Evolutionary conservation across 257 asterid genomes (phyloP).

Genomic region (Lavandula angustifolia): DNA sequence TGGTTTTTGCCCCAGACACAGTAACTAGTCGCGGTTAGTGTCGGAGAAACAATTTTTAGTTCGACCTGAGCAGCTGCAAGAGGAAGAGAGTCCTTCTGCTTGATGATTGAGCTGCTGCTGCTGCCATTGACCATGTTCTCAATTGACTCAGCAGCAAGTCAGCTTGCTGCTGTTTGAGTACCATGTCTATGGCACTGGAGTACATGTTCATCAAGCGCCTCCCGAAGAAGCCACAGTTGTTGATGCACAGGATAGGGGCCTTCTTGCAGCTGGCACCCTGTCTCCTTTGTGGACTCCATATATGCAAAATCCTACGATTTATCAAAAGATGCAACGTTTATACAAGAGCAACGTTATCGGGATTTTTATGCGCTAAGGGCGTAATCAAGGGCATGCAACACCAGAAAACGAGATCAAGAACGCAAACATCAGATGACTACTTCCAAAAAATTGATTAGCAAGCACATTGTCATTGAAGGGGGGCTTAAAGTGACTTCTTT

Average conservation of each 20-base stretch:
- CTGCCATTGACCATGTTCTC: constrained; percentile 53
- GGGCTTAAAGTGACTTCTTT: neutral
- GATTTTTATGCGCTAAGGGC: no score
- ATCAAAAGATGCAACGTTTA: no score
- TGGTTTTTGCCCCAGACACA: no score
- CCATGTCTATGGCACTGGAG: constrained; percentile 58
- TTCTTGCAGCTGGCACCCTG: no score
- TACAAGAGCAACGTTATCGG: no score
- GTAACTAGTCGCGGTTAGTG: constrained; percentile 34
- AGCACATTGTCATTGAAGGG: neutral
- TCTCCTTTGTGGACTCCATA: no score
- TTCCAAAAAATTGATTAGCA: no score
- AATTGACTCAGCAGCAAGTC: constrained; percentile 54
- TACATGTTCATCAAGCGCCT: constrained; percentile 66
- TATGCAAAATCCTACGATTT: no score
- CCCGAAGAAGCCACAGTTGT: constrained; percentile 68
- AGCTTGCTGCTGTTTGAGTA: constrained; percentile 51
- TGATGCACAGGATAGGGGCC: constrained; percentile 25
- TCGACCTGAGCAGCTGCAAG: constrained; percentile 32
- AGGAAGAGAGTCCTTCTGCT: constrained; percentile 35
- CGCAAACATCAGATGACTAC: no score
- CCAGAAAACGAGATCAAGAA: no score
- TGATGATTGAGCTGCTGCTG: constrained; percentile 17
- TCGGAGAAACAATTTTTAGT: constrained; percentile 33
- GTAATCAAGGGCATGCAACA: no score